Evolutionary conservation across 1,139 yeast species (phyloP).

Genomic region (Candida sp.): DNA sequence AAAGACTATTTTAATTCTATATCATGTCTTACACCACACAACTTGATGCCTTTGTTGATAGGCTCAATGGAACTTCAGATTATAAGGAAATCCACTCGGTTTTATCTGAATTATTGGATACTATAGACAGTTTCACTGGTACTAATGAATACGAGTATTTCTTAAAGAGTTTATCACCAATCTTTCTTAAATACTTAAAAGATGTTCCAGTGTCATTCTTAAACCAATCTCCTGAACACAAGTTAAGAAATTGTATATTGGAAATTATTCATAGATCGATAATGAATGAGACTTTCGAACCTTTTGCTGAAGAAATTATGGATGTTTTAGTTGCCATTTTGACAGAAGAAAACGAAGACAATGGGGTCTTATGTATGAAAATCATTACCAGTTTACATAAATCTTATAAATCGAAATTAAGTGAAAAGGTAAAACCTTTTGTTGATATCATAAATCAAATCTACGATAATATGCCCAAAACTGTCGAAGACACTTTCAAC

Average conservation of each 20-base stretch:
- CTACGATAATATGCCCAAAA: slow-evolving; percentile 76
- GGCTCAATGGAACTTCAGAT: slow-evolving; percentile 56
- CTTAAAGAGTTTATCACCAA: slow-evolving; percentile 57
- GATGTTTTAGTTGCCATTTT: slow-evolving; percentile 60
- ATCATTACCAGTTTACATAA: slow-evolving; percentile 87
- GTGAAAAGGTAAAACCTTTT: slow-evolving; percentile 76
- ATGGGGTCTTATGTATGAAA: slow-evolving; percentile 90
- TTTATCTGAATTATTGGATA: slow-evolving; percentile 79
- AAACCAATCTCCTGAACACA: slow-evolving; percentile 63
- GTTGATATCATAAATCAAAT: slow-evolving; percentile 73
- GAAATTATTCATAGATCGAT: slow-evolving; percentile 82
- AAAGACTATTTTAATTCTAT: neutral
- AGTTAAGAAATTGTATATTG: slow-evolving; percentile 68
- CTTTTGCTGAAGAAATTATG: slow-evolving; percentile 61
- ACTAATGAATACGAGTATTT: slow-evolving; percentile 76
- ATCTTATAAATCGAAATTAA: slow-evolving; percentile 67
- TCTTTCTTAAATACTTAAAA: slow-evolving; percentile 57
- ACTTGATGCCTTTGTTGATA: slow-evolving; percentile 58
- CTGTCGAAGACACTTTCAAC: slow-evolving; percentile 63
- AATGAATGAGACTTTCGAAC: slow-evolving; percentile 79
- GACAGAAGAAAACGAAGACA: slow-evolving; percentile 86
- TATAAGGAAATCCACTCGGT: slow-evolving; percentile 59
- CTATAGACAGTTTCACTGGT: slow-evolving; percentile 79
- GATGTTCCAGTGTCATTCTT: slow-evolving; percentile 72
- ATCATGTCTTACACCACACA: slow-evolving; percentile 47